These are phyloP conservation scores for Pulicaria dysenterica DNA, from an alignment of 129 eudicot species.

Conservation along the genomic window DNA sequence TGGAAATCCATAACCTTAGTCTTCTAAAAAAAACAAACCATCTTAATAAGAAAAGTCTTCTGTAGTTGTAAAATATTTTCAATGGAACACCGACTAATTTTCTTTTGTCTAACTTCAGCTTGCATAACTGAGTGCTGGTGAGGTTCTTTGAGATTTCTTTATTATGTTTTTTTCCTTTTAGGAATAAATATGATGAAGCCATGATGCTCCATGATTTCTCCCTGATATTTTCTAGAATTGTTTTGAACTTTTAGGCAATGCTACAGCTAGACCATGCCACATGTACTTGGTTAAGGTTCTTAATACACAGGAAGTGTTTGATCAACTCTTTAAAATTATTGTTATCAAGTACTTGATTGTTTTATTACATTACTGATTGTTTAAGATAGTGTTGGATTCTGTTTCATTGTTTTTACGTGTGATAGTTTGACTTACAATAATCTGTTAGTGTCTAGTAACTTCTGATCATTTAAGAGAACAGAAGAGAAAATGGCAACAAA, in stretches of 20 bases:
- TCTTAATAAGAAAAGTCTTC: too few species aligned
- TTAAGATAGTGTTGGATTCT: background rate
- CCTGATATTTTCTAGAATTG: background rate
- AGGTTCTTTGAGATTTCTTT: too few species aligned
- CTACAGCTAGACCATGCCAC: background rate
- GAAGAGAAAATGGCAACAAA: background rate
- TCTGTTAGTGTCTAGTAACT: background rate
- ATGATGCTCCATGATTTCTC: constrained; percentile 1
- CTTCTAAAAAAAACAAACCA: too few species aligned
- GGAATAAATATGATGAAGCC: background rate
- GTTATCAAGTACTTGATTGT: too few species aligned
- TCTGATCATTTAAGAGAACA: background rate
- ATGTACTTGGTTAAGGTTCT: background rate
- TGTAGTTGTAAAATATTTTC: background rate
- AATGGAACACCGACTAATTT: background rate
- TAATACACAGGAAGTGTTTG: too few species aligned
- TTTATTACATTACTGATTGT: too few species aligned
- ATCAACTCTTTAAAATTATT: too few species aligned
- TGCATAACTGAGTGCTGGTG: too few species aligned
- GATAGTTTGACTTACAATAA: background rate
- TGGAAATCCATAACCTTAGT: too few species aligned
- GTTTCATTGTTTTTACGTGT: background rate
- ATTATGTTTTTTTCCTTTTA: background rate
- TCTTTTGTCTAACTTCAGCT: too few species aligned
- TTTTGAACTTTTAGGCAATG: background rate